Base-by-base conservation (phyloP, 2,329 filamentous ascomycete genomes). In the Aureobasidium sp. region DNA sequence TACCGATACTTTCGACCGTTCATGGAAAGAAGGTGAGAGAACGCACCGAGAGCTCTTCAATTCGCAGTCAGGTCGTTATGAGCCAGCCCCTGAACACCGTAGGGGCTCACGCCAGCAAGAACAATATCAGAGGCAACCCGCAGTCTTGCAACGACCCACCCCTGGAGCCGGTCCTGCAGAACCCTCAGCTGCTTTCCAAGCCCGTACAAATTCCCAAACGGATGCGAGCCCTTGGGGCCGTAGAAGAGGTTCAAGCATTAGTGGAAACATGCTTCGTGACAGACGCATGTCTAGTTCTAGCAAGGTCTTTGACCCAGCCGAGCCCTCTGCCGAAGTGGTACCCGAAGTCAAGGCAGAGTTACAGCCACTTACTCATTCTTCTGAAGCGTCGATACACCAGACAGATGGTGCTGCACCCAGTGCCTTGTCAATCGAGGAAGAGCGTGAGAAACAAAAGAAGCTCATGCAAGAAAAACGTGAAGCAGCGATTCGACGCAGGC, bases 21-120 rank as follows among this genome's bases (percentile, higher is more conserved):
- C 87, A 37, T 96, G 90, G 87, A 84, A 89, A 69, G 91, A 96
- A 52, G 67, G 69, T 65, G 83, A 86, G 5, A 80, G 83, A 62
- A 80, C 82, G 12, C 86, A 84, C 65, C 82, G 89, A 62, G 92
- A 97, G 73, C 79, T 97, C 0, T 97, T 87, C 77, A 97, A 97
- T 72, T 96, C 93, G n/a, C 89, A 95, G 61, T 96, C 91, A 60
- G 93, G 93, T 20, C 87, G 91, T 56, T 96, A 96, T 68, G 93
- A 97, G 72, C 92, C 92, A 17, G 93, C 92, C 3, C 79, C 83
- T 59, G 91, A 96, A 61, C 79, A 77, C 65, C 87, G 92, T 41
- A 85, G 90, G 66, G 85, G 84, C 20, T 85, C 88, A 34, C 78
- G 84, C 66, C 84, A 88, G 57, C 83, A 85, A 61, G 89, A 94